Evolutionary conservation across 139 green algal genomes (phyloP), one percentile per base, ranked within the genome.

Genomic region (Tetratostichococcus sp.): DNA sequence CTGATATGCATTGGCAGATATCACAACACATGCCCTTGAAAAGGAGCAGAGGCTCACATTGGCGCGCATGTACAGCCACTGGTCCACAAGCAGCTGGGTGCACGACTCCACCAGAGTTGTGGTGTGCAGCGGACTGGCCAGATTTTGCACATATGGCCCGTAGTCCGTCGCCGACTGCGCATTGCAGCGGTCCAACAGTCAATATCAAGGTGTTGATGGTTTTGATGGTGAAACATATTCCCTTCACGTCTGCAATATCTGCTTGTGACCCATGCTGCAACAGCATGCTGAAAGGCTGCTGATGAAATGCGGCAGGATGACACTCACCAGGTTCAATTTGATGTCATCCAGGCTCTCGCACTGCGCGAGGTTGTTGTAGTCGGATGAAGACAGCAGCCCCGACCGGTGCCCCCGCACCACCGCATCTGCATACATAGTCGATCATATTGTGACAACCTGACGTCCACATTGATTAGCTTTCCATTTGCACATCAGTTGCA

Each of bases 311-410:
- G 34, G 33, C 32, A n/a, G 39, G 8, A 11, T 50, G 39, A 11
- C 39, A 30, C 84, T n/a, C 76, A 97, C 92, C 88, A 99, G 78
- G 78, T 99, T 94, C 5, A 99, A 86, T 85, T 99, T 99, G 59
- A 99, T 95, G 76, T 99, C 96, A 0, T 99, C 96, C 66, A 99
- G 82, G 1, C 83, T 93, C 76, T 99, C 96, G 82, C 96, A 99
- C 75, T 99, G 95, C 31, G 82, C 92, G 25, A 99, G 79, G 79
- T 98, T 98, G 85, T 97, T 98, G 88, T 99, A 99, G 73, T 99
- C 96, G 21, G 89, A 80, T 4, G 89, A 83, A 0, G 88, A 92
- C 2, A 99, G 87, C 34, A 99, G 77, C 21, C 93, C 94, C 30
- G 83, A 80, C 71, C 91, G 92, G 80, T 97, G 92, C 0, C 96